Evolutionary conservation across 2,329 filamentous ascomycete genomes (phyloP), one percentile per base, ranked within the genome.

Genomic region (Colletotrichum gigasporum): DNA sequence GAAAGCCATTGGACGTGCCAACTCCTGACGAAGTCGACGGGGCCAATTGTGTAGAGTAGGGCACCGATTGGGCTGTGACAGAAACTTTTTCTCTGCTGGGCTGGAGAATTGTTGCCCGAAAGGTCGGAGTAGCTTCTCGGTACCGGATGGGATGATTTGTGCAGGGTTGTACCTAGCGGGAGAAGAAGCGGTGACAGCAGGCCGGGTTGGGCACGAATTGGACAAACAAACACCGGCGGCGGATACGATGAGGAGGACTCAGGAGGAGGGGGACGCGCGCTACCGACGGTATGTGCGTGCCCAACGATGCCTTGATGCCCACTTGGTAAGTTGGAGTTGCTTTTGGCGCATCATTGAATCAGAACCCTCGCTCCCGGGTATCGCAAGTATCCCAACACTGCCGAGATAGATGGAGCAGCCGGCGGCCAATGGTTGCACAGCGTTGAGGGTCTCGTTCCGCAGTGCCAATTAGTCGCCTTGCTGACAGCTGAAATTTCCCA

Each of bases 161-260:
- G 70, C 74, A 76, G 74, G 74, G 74, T 68, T 75, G 70, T 71
- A 71, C 74, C 74, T 69, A 69, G 74, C 68, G 73, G 67, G 63
- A 66, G 57, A 71, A 74, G 69, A 69, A 75, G 74, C 74, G 74
- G 74, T 76, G 66, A 68, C 66, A 67, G 53, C 44, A 67, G 28
- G 56, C 52, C 44, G 66, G 64, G 64, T 67, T 67, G 65, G 66
- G 66, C 66, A 68, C 61, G 48, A 68, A 68, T 55, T 59, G 35
- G 62, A 62, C 62, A 65, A 62, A 59, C 42, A 65, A 65, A 64
- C 45, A 53, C 35, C 34, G 26, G 58, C 39, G 22, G 62, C 65
- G 53, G 47, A 55, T 47, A 50, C 59, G 64, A 68, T 63, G 41
- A 47, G 30, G 42, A 56, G 41, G 53, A 41, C 18, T 18, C 8